Conservation (phyloP, 225 moss, liverwort and hornwort genomes). For the Takakia lepidozioides region DNA sequence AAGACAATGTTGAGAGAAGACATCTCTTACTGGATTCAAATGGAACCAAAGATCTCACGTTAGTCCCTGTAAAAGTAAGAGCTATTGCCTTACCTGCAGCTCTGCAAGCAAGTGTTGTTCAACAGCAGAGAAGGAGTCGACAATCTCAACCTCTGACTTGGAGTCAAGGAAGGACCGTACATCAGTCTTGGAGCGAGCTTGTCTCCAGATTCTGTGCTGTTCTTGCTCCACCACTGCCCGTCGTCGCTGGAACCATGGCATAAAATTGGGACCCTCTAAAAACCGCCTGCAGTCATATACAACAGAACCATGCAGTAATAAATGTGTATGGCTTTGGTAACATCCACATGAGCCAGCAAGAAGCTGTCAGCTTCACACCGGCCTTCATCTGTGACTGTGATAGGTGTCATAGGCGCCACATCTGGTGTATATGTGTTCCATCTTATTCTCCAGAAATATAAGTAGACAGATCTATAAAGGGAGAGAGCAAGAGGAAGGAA, state of each 20-base stretch:
- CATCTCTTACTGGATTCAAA: too few species aligned
- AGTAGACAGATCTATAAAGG: too few species aligned
- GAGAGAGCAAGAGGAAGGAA: too few species aligned
- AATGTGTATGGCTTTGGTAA: neutral
- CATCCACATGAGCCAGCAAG: neutral
- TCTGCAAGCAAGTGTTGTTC: constrained; percentile 85
- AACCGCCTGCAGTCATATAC: constrained; percentile 95
- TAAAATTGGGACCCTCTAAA: constrained; percentile 88
- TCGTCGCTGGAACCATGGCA: constrained; percentile 99
- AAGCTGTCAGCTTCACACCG: too few species aligned
- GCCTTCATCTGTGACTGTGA: too few species aligned
- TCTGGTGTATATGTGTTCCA: too few species aligned
- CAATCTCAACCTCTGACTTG: constrained; percentile 91
- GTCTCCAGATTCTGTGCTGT: constrained; percentile 94
- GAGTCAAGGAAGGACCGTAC: constrained; percentile 70
- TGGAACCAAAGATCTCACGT: too few species aligned
- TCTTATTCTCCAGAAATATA: too few species aligned
- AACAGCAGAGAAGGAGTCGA: constrained; percentile 92
- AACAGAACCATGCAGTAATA: too few species aligned
- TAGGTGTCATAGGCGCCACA: too few species aligned
- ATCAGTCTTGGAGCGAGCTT: constrained; percentile 81
- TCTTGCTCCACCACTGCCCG: constrained; percentile 98
- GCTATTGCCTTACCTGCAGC: constrained; percentile 78
- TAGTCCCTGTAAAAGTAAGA: neutral
- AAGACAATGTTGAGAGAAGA: too few species aligned